phyloP scores from a whole-genome alignment of 805 yeast genomes.

The Barnettozyma botsteinii region DNA sequence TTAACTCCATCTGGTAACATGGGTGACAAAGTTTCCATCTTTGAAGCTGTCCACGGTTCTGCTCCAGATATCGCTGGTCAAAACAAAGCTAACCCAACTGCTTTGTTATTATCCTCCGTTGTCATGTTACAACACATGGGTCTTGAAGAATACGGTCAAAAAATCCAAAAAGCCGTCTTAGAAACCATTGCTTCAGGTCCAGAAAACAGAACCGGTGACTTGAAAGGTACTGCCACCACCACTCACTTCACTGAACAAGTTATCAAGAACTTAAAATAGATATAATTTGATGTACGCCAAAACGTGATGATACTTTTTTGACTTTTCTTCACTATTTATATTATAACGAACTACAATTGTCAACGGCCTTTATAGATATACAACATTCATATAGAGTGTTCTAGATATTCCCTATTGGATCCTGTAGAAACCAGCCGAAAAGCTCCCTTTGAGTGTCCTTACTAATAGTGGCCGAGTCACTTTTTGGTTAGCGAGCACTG shows the following conservation, averaged over 20 bases:
- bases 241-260: conserved; percentile 87
- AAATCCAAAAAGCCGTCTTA: conserved; percentile 81
- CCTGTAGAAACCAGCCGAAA: no score
- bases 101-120: conserved; percentile 87
- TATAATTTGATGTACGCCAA: conserved; percentile 2
- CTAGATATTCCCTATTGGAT: background rate
- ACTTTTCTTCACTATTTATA: background rate
- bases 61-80: conserved; percentile 99
- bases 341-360: conserved; percentile 1
- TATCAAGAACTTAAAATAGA: conserved; percentile 42
- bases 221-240: conserved; percentile 89
- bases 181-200: conserved; percentile 91
- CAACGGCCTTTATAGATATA: conserved; percentile 2
- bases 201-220: conserved; percentile 93
- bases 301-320: conserved; percentile 2
- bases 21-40: conserved; percentile 96
- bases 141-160: conserved; percentile 71
- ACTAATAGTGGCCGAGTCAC: background rate
- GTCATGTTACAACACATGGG: conserved; percentile 99
- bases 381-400: background rate
- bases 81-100: conserved; percentile 98
- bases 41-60: conserved; percentile 99
- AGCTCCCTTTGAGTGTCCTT: no score
- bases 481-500: background rate
- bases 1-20: conserved; percentile 98